These are phyloP conservation scores for Apium graveolens DNA, from an alignment of 129 eudicot species.

Conservation along the genomic window DNA sequence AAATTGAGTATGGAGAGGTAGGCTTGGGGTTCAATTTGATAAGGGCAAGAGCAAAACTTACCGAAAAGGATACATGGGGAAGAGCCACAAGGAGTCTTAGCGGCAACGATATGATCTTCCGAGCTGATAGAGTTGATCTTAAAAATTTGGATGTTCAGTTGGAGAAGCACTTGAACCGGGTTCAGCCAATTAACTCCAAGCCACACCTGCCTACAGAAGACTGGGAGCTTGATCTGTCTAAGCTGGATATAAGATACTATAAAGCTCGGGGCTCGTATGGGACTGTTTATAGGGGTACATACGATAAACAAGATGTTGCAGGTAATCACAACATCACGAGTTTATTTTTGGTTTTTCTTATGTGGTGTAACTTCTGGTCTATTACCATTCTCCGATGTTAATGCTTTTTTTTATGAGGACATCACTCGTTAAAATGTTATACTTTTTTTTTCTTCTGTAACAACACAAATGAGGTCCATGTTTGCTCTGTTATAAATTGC, in stretches of 20 bases:
- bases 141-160: neutral
- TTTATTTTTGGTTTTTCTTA: neutral
- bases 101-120: neutral
- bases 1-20: neutral
- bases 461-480: neutral
- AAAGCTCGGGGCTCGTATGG: neutral
- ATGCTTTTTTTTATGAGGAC: neutral
- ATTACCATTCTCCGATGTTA: no score
- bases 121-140: neutral
- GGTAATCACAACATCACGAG: neutral
- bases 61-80: neutral
- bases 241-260: neutral
- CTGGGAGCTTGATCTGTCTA: neutral
- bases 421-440: neutral
- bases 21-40: neutral
- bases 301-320: neutral
- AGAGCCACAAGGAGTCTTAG: neutral
- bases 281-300: neutral
- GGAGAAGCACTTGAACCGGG: neutral
- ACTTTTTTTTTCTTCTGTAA: no score
- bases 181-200: neutral
- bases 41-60: neutral
- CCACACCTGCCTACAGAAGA: neutral
- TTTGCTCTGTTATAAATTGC: neutral
- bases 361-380: neutral